Evolutionary conservation across 345 rosid genomes (phyloP), one percentile per base, ranked within the genome.

Genomic region (Rubroshorea leprosula): DNA sequence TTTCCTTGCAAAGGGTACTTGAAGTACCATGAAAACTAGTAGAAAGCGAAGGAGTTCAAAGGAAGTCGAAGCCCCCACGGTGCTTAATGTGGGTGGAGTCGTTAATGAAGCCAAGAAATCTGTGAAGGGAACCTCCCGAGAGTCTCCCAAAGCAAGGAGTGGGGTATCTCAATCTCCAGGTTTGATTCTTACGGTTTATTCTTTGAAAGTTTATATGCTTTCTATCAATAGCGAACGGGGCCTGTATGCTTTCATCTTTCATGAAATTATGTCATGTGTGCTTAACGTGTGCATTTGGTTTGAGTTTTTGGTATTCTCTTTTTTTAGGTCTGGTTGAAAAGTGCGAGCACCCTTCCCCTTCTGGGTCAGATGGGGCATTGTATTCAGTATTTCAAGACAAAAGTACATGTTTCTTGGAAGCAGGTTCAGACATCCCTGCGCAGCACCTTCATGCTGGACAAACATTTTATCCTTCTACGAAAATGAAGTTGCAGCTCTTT

Each of bases 401-500:
- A 16, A 18, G 41, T 51, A 39, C 63, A 45, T 46, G 54, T 62
- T 51, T 51, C 26, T 29, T 51, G 29, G 67, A 69, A 53, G 31
- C 27, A 41, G 35, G 46, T 55, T 67, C 64, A 27, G 49, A 39
- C 55, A 54, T 49, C 41, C 61, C 73, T 20, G 35, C 29, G 16
- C 49, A 57, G n/a, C 54, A 69, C 60, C 66, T 53, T 52, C 56
- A 62, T 57, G 65, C 79, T 23, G 56, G 60, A 26, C 74, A 75
- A 68, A 51, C 31, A 18, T 66, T 56, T 62, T 61, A 16, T 57
- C 72, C 64, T 57, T 77, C 64, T 15, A 49, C 58, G 31, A 92
- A 89, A 75, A 70, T 92, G 53, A 86, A 83, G 83, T 69, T 89
- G 79, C 97, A 85, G 77, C 94, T 89, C 17, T 93, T 89, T 70